Evolutionary conservation across 169 alveolate genomes (phyloP).

Genomic region (Eimeria sp.): DNA sequence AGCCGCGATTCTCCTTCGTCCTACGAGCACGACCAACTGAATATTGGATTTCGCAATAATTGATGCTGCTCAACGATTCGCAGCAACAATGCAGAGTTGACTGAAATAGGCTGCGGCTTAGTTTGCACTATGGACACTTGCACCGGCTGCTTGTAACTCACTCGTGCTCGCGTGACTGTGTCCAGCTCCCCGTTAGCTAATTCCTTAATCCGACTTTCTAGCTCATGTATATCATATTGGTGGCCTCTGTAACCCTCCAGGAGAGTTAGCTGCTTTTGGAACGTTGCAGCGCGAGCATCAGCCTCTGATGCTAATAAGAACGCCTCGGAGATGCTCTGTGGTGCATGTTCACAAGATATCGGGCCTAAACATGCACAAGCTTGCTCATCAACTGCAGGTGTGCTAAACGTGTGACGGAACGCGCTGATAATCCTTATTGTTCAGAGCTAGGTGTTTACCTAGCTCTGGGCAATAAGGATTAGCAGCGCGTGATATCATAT

Average conservation of each 20-base stretch:
- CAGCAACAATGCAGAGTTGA: neutral
- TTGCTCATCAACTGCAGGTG: neutral
- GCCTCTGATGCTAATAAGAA: slow-evolving; percentile 29
- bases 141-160: neutral
- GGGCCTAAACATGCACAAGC: neutral
- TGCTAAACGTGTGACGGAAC: neutral
- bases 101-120: neutral
- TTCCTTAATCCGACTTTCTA: slow-evolving; percentile 31
- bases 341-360: neutral
- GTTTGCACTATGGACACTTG: neutral
- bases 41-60: too few relatives aligned
- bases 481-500: neutral
- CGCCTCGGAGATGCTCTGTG: slow-evolving; percentile 63
- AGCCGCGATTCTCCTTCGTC: slow-evolving; percentile 75
- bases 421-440: neutral
- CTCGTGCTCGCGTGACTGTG: slow-evolving; percentile 11
- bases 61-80: neutral
- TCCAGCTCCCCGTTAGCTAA: neutral
- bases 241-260: slow-evolving; percentile 68
- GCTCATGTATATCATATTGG: slow-evolving; percentile 39
- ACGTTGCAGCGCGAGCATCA: slow-evolving; percentile 26
- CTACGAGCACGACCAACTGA: neutral
- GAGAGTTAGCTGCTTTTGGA: slow-evolving; percentile 30
- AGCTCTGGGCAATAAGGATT: neutral
- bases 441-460: neutral